A percentile compares a stretch with the other conserved stretches of the same genome.
These are phyloP conservation scores for Penicillium pulvis DNA, from an alignment of 495 filamentous ascomycete species.

Conservation along the genomic window DNA sequence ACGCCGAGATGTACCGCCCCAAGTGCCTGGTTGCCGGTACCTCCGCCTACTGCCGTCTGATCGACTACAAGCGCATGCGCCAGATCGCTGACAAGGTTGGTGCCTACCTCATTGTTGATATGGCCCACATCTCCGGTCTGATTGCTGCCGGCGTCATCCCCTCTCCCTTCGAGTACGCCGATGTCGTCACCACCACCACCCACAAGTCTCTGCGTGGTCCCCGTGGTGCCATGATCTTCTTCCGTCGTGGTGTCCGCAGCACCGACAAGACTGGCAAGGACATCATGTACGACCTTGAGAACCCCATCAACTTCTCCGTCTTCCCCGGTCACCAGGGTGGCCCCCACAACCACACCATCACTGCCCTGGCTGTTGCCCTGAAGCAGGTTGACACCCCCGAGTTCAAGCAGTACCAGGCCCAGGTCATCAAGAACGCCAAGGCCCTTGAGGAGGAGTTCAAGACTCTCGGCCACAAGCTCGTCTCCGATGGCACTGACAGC, in stretches of 20 bases:
- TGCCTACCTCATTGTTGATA: slow-evolving; percentile 94
- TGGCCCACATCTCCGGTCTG: slow-evolving; percentile 98
- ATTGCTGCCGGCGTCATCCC: slow-evolving; percentile 93
- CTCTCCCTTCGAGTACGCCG: slow-evolving; percentile 89
- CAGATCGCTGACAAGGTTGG: slow-evolving; percentile 94
- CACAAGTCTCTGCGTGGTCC: slow-evolving; percentile 99
- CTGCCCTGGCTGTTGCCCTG: slow-evolving; percentile 92
- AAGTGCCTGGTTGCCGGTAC: slow-evolving; percentile 97
- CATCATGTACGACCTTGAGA: slow-evolving; percentile 88
- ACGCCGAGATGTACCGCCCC: slow-evolving; percentile 91
- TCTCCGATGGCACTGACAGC: slow-evolving; percentile 94
- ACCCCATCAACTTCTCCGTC: slow-evolving; percentile 97
- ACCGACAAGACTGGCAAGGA: slow-evolving; percentile 92
- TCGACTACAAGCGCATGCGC: slow-evolving; percentile 96
- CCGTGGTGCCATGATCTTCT: slow-evolving; percentile 99
- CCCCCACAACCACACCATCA: slow-evolving; percentile 99
- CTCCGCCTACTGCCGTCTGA: slow-evolving; percentile 96
- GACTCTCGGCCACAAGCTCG: slow-evolving; percentile 82
- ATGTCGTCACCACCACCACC: slow-evolving; percentile 98
- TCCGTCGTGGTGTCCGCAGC: slow-evolving; percentile 90
- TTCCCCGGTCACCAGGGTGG: slow-evolving; percentile 99
- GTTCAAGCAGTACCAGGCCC: slow-evolving; percentile 94
- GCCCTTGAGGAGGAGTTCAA: slow-evolving; percentile 72
- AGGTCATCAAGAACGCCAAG: slow-evolving; percentile 92
- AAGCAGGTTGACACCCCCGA: slow-evolving; percentile 92